Percentiles rank a stretch among this genome's conserved stretches.
Evolutionary conservation across 768 basidiomycete genomes (phyloP).

Genomic region (Leccinum obscurum): DNA sequence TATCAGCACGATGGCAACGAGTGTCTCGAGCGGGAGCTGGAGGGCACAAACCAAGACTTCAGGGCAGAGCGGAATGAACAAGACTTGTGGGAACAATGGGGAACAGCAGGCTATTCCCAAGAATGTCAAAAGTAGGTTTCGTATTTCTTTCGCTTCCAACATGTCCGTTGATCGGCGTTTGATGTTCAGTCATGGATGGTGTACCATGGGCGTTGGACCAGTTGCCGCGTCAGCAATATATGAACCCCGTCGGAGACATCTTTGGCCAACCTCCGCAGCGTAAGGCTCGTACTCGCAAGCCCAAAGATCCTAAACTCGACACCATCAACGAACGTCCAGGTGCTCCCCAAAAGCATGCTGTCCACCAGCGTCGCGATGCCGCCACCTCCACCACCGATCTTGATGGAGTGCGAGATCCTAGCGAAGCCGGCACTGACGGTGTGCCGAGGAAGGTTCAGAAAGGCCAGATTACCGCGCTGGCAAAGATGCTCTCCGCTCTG

Average conservation of each 20-base stretch:
- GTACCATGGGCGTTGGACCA: conserved; percentile 75
- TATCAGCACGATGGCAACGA: conserved; percentile 79
- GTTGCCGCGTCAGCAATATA: conserved; percentile 64
- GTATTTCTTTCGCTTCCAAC: not conserved
- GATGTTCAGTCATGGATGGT: conserved; percentile 63
- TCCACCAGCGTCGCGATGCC: conserved; percentile 57
- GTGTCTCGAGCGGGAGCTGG: conserved; percentile 75
- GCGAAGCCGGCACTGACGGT: conserved; percentile 35
- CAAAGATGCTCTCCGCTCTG: conserved; percentile 88
- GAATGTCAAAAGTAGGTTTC: conserved; percentile 79
- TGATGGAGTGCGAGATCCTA: conserved; percentile 32
- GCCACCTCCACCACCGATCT: conserved; percentile 78
- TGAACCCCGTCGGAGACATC: conserved; percentile 61
- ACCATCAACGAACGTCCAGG: conserved; percentile 73
- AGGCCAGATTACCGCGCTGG: conserved; percentile 85
- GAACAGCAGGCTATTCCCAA: conserved; percentile 44
- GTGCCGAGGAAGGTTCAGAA: conserved; percentile 79
- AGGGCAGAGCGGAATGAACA: conserved; percentile 17
- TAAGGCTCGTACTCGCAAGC: conserved; percentile 67
- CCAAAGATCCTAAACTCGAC: conserved; percentile 65
- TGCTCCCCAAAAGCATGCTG: conserved; percentile 43
- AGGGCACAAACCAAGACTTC: conserved; percentile 43
- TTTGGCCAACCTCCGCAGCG: conserved; percentile 57
- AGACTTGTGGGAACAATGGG: conserved; percentile 16
- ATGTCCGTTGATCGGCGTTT: conserved; percentile 3